Conservation (phyloP, 257 asterid species). For the Euphrasia confusa region DNA sequence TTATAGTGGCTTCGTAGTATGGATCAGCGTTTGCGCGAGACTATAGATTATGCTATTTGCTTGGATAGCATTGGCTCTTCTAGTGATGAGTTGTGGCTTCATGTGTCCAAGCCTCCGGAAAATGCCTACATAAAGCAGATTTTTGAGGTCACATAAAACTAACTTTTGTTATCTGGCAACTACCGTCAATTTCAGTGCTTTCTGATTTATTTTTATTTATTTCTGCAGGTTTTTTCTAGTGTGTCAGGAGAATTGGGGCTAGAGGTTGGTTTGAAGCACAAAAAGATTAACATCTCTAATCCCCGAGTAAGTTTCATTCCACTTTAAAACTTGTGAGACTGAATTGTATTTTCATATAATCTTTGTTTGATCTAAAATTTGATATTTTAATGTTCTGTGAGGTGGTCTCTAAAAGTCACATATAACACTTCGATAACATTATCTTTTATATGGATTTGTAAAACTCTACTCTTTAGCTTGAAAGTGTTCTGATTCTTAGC, state of each 20-base stretch:
- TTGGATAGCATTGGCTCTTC: constrained; percentile 74
- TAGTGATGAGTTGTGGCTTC: constrained; percentile 56
- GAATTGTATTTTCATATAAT: background rate
- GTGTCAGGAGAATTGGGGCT: constrained; percentile 69
- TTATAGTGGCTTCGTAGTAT: constrained; percentile 76
- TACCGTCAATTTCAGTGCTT: constrained; percentile 13
- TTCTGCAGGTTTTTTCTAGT: constrained; percentile 63
- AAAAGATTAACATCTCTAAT: constrained; percentile 79
- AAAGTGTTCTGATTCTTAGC: background rate
- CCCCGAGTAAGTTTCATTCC: constrained; percentile 55
- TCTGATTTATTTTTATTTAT: constrained; percentile 17
- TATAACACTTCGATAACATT: no score
- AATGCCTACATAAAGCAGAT: constrained; percentile 66
- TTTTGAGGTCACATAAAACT: constrained; percentile 46
- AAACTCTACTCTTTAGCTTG: constrained; percentile 4
- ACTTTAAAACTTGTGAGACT: constrained; percentile 1
- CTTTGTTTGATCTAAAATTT: background rate
- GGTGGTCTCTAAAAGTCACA: background rate
- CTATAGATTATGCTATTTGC: constrained; percentile 84
- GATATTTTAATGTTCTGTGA: background rate
- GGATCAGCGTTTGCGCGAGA: constrained; percentile 77
- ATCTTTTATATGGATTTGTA: no score
- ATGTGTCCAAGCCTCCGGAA: constrained; percentile 86
- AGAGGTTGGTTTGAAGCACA: constrained; percentile 74
- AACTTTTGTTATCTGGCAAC: background rate